These are phyloP conservation scores for Leptographium radiaticola DNA, from an alignment of 2,329 filamentous ascomycete genomes.

Conservation along the genomic window DNA sequence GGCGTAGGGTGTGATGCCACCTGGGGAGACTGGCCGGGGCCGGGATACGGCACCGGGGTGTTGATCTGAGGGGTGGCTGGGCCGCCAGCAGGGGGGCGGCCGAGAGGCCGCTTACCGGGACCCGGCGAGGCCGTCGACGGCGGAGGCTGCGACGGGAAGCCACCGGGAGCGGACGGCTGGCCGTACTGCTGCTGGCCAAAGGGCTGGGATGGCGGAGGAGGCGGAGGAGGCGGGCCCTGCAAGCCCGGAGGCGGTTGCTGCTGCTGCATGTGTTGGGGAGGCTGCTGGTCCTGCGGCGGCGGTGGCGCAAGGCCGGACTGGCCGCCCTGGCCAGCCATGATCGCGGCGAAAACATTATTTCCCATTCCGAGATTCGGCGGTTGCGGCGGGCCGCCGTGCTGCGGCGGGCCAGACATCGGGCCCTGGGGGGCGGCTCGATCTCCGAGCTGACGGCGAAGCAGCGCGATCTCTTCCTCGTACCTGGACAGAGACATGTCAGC, in stretches of 20 bases:
- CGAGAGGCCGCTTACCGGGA: conserved; percentile 62
- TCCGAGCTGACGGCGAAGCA: conserved; percentile 78
- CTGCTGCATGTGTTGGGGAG: conserved; percentile 49
- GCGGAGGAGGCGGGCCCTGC: conserved; percentile 40
- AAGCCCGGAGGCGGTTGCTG: conserved; percentile 62
- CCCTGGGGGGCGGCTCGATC: conserved; percentile 52
- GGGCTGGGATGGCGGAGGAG: conserved; percentile 48
- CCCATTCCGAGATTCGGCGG: conserved; percentile 84
- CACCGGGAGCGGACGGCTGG: conserved; percentile 39
- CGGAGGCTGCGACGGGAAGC: conserved; percentile 72
- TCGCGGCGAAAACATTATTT: conserved; percentile 85
- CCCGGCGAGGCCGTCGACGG: conserved; percentile 80
- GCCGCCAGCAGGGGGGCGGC: conserved; percentile 49
- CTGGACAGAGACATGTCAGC: conserved; percentile 29
- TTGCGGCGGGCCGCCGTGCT: conserved; percentile 68
- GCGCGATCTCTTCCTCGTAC: conserved; percentile 83
- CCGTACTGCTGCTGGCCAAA: conserved; percentile 56
- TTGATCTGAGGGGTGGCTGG: conserved; percentile 89
- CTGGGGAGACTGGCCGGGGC: conserved; percentile 71
- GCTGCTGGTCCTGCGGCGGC: conserved; percentile 44
- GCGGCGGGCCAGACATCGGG: conserved; percentile 53
- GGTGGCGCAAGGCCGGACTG: conserved; percentile 78
- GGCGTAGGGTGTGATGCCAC: conserved; percentile 67
- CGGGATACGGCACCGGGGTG: conserved; percentile 74
- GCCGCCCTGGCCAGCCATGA: conserved; percentile 79